Evolutionary conservation across 179 eudicot species (phyloP), one percentile per base, ranked within the genome.

Genomic region (Gypsophila paniculata): DNA sequence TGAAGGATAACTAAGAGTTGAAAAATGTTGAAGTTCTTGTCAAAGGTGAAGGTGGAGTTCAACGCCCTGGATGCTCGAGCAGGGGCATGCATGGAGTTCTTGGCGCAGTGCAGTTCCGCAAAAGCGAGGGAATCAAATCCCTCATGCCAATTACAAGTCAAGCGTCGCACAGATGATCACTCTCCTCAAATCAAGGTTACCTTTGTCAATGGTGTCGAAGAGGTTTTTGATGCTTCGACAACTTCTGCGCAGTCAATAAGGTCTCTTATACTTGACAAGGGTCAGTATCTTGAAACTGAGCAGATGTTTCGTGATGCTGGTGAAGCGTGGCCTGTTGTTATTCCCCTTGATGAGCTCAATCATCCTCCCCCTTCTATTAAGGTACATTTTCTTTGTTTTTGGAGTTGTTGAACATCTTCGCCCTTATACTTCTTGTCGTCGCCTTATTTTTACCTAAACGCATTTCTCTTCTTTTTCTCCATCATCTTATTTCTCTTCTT

Each of bases 61-160:
- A 46, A 46, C 17, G 52, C 52, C 15, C 52, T 46, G 52, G 60
- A 91, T 80, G 80, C 87, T 18, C 90, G 94, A 3, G 75, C 86
- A 23, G 96, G 91, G 3, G 82, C 86, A 19, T 88, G 89, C 74
- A 87, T 90, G 86, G 97, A 90, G 81, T 87, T 91, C 75, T 62
- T 91, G 14, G 96, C 97, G 1, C 96, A 91, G 63, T 90, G 96
- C 82, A 86, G 85, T 29, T 86, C 96, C 5, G 80, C 86, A 57
- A 91, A 88, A 75, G 91, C 93, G 60, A 85, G 86, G 42, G 97
- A 90, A 17, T 90, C 96, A 6, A 91, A 90, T 76, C 96, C 96
- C 0, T 74, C 78, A 6, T 91, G 97, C 68, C 87, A 86, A 55
- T 61, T 90, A 34, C 75, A 77, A 49, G 97, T 88, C 53, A 91